Evolutionary conservation across 441 rosid genomes (phyloP), one percentile per base, ranked within the genome.

Genomic region (Theobroma grandiflorum): DNA sequence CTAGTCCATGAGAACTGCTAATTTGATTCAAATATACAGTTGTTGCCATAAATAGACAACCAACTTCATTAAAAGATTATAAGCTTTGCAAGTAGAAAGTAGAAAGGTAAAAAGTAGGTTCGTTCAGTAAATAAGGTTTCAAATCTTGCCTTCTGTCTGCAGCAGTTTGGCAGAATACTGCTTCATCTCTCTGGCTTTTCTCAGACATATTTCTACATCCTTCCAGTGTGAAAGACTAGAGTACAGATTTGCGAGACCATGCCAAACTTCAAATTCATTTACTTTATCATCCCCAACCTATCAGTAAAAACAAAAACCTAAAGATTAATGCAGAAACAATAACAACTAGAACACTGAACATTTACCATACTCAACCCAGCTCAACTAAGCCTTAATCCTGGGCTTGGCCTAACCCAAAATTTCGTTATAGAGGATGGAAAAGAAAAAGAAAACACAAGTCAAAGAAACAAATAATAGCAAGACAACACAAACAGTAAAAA

Each of bases 241-340:
- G 86, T 94, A 96, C 52, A 96, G 82, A 84, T 84, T 88, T 57
- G 98, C 97, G 40, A 96, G 93, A 72, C 97, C 98, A 80, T 92
- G 95, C 98, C 98, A 96, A 77, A 94, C 98, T 87, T 96, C 97
- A 80, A 93, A 94, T 84, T 94, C 99, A 68, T 89, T 83, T 64
- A 88, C 88, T 84, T 86, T 91, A 79, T 87, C 88, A 70, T 91
- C 92, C 78, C 85, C 96, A 43, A 82, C 88, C 92, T 89, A 78
- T 76, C 74, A 80, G 38, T 14, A 75, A 75, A 67, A 35, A 52
- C 16, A 49, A 62, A 78, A 78, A 26, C 22, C 59, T 10, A 80
- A 72, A 42, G 38, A 68, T 47, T 22, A 72, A 40, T 38, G 31
- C 37, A 57, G 57, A 75, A 80, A 80, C 62, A 86, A 71, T 69